Percentiles rank a stretch among this genome's conserved stretches.
phyloP scores from a whole-genome alignment of 208 protist genomes.

The Spongospora subterranea region DNA sequence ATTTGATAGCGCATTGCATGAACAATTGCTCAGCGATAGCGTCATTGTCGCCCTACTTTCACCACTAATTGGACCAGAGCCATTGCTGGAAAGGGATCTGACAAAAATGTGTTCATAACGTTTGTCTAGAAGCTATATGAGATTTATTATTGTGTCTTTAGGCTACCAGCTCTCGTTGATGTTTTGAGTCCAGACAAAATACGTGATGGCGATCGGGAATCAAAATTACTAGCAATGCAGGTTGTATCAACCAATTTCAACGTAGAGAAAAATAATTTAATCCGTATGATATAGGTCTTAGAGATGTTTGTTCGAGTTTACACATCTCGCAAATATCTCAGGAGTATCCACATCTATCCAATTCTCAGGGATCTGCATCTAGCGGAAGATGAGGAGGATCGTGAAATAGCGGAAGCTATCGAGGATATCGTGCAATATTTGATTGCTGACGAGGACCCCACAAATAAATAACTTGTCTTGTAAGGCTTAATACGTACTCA shows the following conservation, averaged over 20 bases:
- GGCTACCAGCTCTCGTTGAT: background rate
- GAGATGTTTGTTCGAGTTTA: background rate
- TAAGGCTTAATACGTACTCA: too few species aligned
- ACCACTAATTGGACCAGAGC: background rate
- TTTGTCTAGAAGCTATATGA: background rate
- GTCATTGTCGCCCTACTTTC: background rate
- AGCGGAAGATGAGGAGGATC: background rate
- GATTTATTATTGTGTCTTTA: background rate
- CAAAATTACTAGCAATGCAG: background rate
- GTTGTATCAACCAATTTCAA: too few species aligned
- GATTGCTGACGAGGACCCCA: too few species aligned
- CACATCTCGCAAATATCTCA: conserved; percentile 5
- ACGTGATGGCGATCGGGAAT: background rate
- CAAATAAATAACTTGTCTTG: too few species aligned
- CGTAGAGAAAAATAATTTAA: background rate
- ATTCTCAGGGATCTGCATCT: conserved; percentile 44
- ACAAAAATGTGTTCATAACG: background rate
- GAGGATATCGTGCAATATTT: conserved; percentile 10
- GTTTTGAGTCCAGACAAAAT: background rate
- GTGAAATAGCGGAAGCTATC: background rate
- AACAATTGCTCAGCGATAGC: background rate
- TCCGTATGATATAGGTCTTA: background rate
- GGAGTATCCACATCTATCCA: background rate
- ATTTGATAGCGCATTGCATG: background rate
- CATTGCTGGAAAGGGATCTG: background rate